These are phyloP conservation scores for Quercus robur DNA, from an alignment of 306 rosid genomes.

Conservation along the genomic window DNA sequence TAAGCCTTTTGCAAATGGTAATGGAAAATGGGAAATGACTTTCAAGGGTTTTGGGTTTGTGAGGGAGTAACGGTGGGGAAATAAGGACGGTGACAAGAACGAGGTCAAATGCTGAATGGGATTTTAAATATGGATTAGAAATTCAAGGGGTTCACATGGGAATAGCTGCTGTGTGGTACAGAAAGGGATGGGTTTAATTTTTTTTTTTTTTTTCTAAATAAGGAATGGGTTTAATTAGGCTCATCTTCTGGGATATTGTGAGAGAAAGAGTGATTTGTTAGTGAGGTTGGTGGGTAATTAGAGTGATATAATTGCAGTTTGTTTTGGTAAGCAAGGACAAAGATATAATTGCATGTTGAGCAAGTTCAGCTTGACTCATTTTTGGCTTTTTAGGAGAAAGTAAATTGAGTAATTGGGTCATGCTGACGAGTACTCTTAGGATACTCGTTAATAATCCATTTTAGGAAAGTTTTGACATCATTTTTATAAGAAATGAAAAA, in stretches of 20 bases:
- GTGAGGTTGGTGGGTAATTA: neutral
- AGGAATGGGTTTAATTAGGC: neutral
- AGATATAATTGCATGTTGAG: slow-evolving; percentile 1
- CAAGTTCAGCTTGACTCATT: slow-evolving; percentile 28
- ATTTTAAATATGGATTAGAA: neutral
- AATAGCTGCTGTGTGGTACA: neutral
- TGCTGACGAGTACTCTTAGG: too few relatives aligned
- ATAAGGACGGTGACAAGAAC: slow-evolving; percentile 10
- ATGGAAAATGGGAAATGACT: neutral
- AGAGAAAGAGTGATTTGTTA: neutral
- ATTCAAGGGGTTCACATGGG: slow-evolving; percentile 27
- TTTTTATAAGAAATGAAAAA: too few relatives aligned
- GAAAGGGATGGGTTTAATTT: neutral
- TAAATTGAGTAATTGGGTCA: neutral
- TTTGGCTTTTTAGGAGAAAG: slow-evolving; percentile 2
- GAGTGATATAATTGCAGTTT: neutral
- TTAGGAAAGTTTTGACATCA: too few relatives aligned
- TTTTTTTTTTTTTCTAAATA: too few relatives aligned
- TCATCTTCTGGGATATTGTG: slow-evolving; percentile 5
- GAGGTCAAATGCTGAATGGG: neutral
- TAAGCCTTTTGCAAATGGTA: neutral
- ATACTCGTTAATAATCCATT: too few relatives aligned
- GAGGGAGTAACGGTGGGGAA: neutral
- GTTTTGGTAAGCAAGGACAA: neutral
- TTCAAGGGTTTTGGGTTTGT: neutral